Conservation (phyloP, 2,329 filamentous ascomycete species). For the Botrytis aclada region DNA sequence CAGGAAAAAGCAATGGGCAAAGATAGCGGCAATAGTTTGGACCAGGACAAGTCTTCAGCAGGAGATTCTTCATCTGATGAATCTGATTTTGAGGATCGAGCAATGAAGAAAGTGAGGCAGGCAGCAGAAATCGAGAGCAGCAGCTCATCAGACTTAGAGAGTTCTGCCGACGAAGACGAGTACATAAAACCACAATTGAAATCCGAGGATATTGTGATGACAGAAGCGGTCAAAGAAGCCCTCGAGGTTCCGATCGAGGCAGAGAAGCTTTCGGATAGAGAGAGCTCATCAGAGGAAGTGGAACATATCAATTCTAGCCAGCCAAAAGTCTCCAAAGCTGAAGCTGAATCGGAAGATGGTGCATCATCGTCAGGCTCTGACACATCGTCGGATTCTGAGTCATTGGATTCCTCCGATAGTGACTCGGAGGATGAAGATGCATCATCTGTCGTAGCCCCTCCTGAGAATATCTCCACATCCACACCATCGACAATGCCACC, state of each 20-base stretch:
- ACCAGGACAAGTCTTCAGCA: conserved; percentile 32
- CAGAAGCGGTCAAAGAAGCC: neutral
- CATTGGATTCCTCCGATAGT: conserved; percentile 22
- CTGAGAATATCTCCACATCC: conserved; percentile 21
- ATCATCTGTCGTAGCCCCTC: conserved; percentile 18
- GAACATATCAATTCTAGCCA: neutral
- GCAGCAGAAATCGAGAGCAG: conserved; percentile 6
- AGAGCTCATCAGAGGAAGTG: neutral
- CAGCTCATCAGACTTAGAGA: conserved; percentile 11
- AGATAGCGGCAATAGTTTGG: conserved; percentile 5
- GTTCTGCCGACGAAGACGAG: conserved; percentile 14
- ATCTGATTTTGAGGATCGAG: conserved; percentile 14
- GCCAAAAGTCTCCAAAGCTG: conserved; percentile 7
- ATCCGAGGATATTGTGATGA: neutral
- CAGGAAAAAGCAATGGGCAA: neutral
- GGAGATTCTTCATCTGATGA: conserved; percentile 24
- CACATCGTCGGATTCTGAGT: conserved; percentile 30
- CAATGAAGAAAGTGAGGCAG: neutral
- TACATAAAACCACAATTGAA: neutral
- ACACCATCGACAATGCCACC: conserved; percentile 22
- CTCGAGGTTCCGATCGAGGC: neutral
- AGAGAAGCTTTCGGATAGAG: neutral
- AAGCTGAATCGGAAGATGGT: conserved; percentile 10
- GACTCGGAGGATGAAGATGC: conserved; percentile 17
- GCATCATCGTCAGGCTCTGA: conserved; percentile 20